Percentiles rank a stretch among this genome's conserved stretches.
Conservation (phyloP, 2,329 filamentous ascomycete species). For the Hypoxylon sp. region DNA sequence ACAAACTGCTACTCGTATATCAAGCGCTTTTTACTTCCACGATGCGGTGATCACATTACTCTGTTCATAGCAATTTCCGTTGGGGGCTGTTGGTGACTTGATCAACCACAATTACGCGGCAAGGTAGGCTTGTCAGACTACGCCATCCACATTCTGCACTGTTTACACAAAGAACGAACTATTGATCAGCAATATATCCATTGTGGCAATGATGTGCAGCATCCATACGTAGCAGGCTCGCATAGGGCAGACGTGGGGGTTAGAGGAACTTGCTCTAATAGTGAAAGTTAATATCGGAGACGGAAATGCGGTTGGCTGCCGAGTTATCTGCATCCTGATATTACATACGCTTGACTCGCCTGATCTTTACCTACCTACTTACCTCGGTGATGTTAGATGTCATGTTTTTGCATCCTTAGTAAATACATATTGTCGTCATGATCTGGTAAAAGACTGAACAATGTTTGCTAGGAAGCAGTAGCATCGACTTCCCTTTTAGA, state of each 20-base stretch:
- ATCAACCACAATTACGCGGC: slow-evolving; percentile 13
- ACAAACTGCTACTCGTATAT: slow-evolving; percentile 8
- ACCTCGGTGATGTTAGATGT: not conserved
- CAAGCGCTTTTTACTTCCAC: slow-evolving; percentile 4
- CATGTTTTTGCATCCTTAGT: not conserved
- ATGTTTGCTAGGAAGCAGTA: slow-evolving; percentile 3
- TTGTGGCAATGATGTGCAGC: slow-evolving; percentile 32
- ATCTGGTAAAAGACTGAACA: not conserved
- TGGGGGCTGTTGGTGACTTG: slow-evolving; percentile 8
- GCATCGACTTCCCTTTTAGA: not conserved
- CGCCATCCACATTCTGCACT: slow-evolving; percentile 9
- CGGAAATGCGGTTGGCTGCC: slow-evolving; percentile 23
- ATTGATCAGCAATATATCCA: slow-evolving; percentile 30
- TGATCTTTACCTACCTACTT: slow-evolving; percentile 7
- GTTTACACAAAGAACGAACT: slow-evolving; percentile 4
- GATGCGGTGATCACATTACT: slow-evolving; percentile 13
- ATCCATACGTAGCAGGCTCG: slow-evolving; percentile 3
- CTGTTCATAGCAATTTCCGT: not conserved
- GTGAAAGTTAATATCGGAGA: slow-evolving; percentile 24
- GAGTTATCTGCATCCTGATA: slow-evolving; percentile 6
- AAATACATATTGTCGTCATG: not conserved
- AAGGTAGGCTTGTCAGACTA: slow-evolving; percentile 6
- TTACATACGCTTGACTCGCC: slow-evolving; percentile 5
- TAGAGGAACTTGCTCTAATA: slow-evolving; percentile 23
- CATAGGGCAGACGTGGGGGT: slow-evolving; percentile 26